A percentile compares a stretch with the other conserved stretches of the same genome.
These are phyloP conservation scores for Hymenoscyphus infarciens DNA, from an alignment of 2,329 filamentous ascomycete genomes.

Conservation along the genomic window DNA sequence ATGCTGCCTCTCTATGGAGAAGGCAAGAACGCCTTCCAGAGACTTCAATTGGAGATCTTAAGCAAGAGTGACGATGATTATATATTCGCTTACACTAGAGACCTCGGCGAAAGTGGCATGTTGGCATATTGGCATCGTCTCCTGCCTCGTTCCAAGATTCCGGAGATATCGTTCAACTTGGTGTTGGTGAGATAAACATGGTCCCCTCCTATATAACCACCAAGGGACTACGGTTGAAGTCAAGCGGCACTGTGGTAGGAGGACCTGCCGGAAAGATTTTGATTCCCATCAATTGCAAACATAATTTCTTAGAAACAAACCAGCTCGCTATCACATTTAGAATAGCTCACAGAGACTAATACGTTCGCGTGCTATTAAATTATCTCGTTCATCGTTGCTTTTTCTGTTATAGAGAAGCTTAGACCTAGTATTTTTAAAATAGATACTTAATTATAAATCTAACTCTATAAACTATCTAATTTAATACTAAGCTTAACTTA, in stretches of 20 bases:
- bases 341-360: not conserved
- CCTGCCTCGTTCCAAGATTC: not conserved
- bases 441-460: too few relatives aligned
- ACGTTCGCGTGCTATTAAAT: not conserved
- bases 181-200: not conserved
- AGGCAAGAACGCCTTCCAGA: slow-evolving; percentile 35
- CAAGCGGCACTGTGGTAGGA: too few relatives aligned
- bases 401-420: too few relatives aligned
- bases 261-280: not conserved
- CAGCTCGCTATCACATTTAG: not conserved
- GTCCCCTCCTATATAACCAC: not conserved
- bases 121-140: not conserved
- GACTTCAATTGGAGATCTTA: slow-evolving; percentile 38
- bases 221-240: not conserved
- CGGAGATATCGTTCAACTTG: not conserved
- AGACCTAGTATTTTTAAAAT: too few relatives aligned
- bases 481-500: too few relatives aligned
- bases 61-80: slow-evolving; percentile 36
- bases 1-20: slow-evolving; percentile 39
- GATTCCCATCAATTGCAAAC: not conserved
- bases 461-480: too few relatives aligned
- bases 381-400: too few relatives aligned
- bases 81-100: slow-evolving; percentile 33
- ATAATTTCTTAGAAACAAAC: not conserved
- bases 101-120: not conserved